These are phyloP conservation scores for Brettanomyces nanus DNA, from an alignment of 805 yeast genomes.

Conservation along the genomic window DNA sequence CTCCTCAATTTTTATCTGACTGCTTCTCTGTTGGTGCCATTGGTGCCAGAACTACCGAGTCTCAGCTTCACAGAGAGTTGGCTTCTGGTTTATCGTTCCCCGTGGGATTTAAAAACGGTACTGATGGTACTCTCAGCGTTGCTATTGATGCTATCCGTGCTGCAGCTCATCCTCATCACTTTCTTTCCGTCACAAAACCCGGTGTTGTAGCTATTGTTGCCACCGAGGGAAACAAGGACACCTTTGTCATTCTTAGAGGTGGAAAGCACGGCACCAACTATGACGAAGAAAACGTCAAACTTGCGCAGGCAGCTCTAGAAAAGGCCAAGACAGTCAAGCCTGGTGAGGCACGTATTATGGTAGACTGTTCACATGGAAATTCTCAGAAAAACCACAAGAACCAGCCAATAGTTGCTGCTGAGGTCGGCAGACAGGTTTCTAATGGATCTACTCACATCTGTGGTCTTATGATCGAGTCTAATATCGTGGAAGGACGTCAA, in stretches of 20 bases:
- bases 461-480: constrained; percentile 96
- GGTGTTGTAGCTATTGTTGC: constrained; percentile 95
- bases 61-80: constrained; percentile 93
- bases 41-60: constrained; percentile 98
- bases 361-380: constrained; percentile 97
- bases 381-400: constrained; percentile 84
- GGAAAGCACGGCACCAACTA: constrained; percentile 90
- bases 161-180: constrained; percentile 89
- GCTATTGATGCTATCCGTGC: constrained; percentile 93
- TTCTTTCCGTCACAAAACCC: constrained; percentile 89
- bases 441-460: constrained; percentile 70
- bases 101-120: constrained; percentile 96
- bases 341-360: constrained; percentile 69
- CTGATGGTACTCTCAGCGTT: constrained; percentile 92
- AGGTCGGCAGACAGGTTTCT: constrained; percentile 69
- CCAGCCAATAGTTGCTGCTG: constrained; percentile 83
- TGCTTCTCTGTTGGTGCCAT: constrained; percentile 94
- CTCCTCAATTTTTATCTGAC: constrained; percentile 92
- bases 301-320: constrained; percentile 52
- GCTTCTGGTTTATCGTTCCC: constrained; percentile 98
- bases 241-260: constrained; percentile 90
- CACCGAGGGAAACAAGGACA: constrained; percentile 86
- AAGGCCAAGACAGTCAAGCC: constrained; percentile 30
- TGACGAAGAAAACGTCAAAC: constrained; percentile 65
- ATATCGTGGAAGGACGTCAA: constrained; percentile 89